Evolutionary conservation across 208 protist species (phyloP), one percentile per base, ranked within the genome.

Genomic region (Phytomonas sp.): DNA sequence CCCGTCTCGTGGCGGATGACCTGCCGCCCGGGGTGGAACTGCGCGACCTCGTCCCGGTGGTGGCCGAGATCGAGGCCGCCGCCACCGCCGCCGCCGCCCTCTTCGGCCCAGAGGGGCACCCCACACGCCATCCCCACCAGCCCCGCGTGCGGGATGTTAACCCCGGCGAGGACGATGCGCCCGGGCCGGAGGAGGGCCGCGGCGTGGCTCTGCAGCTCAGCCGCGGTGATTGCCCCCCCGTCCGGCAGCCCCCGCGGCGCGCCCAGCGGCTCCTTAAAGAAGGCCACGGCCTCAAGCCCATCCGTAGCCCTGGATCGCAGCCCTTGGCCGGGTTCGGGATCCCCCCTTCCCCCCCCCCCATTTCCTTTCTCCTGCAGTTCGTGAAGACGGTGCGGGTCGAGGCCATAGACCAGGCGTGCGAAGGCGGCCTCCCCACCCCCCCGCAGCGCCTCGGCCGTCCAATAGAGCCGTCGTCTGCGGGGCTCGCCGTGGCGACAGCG

Each of bases 261-360:
- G 4, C 87, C 89, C 36, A 94, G 87, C 1, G 89, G 89, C 78
- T 94, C 89, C 80, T 93, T 94, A 81, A 87, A 94, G 74, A 94
- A 94, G 34, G 89, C 86, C n/a, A 94, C 81, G 59, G 77, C 85
- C 80, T 94, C 89, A 29, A 93, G 79, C 65, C 84, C 75, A 59
- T 94, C 86, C 16, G 92, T 77, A 14, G 69, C 81, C 72, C 91
- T 93, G 62, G 87, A 76, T 37, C 89, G 89, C 29, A 87, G 89
- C 26, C 79, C 64, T 76, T 93, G 84, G 83, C 84, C n/a, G n/a
- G n/a, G n/a, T n/a, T n/a, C n/a, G n/a, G n/a, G n/a, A n/a, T n/a
- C n/a, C n/a, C n/a, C n/a, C n/a, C n/a, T n/a, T n/a, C n/a, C n/a
- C n/a, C n/a, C n/a, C n/a, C n/a, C n/a, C n/a, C n/a, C n/a, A n/a